Evolutionary conservation across 2,329 filamentous ascomycete genomes (phyloP), one percentile per base, ranked within the genome.

Genomic region (Sclerotinia minor): DNA sequence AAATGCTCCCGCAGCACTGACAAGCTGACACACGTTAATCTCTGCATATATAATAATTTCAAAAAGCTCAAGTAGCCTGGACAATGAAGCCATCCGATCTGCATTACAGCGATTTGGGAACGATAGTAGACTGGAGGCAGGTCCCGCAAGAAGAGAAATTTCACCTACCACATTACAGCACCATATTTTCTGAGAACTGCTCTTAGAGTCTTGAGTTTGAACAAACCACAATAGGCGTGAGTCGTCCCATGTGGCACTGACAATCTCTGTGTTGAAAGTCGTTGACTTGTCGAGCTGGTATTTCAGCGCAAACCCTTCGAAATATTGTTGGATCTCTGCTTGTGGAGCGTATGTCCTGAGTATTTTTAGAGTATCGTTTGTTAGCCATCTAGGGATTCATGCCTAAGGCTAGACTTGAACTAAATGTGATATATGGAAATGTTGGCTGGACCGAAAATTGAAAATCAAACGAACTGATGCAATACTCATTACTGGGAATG

Each of bases 291-390:
- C 58, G 9, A 61, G 24, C 24, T 61, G 58, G 21, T 61, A 61
- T 50, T 49, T 47, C 17, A 61, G 29, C 4, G 58, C 58, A 47
- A 61, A 44, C 13, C 17, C 17, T n/a, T 64, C 60, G 32, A 52
- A 64, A 41, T 64, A 64, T 52, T 64, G 29, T 53, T 54, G 32
- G n/a, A 64, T 64, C 38, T 64, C 47, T 17, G 47, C 19, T n/a
- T 54, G 47, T 26, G 29, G 21, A 26, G 47, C 32, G 21, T 53
- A 64, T 32, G 32, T 52, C 35, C 49, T 54, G 21, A 64, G 29
- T 64, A 29, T 64, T 45, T 32, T 32, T 47, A 61, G 4, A 32
- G 41, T 52, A 52, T 52, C 8, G 49, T 52, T 52, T 52, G 21
- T 52, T 52, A 52, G 49, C 21, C 21, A 52, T 52, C 21, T 52